These are phyloP conservation scores for Didymella sp. DNA, from an alignment of 2,329 filamentous ascomycete genomes.

Conservation along the genomic window DNA sequence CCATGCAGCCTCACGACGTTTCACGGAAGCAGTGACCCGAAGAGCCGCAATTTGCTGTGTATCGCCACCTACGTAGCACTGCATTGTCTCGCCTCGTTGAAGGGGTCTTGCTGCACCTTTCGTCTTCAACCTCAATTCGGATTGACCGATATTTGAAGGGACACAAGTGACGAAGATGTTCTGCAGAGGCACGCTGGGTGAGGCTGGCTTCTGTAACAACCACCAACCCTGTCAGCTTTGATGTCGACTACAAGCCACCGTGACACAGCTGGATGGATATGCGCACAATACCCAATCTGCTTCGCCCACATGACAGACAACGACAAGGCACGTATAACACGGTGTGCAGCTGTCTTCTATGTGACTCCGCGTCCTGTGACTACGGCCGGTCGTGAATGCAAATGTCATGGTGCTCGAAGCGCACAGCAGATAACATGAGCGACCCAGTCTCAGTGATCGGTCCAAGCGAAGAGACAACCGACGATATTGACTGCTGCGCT, in stretches of 20 bases:
- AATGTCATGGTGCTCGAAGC: neutral
- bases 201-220: neutral
- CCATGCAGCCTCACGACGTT: slow-evolving; percentile 10
- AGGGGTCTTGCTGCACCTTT: neutral
- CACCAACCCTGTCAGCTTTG: neutral
- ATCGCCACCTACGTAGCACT: slow-evolving; percentile 14
- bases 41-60: slow-evolving; percentile 13
- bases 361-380: neutral
- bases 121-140: neutral
- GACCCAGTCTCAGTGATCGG: neutral
- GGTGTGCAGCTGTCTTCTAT: too few relatives aligned
- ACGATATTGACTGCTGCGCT: neutral
- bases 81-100: slow-evolving; percentile 8
- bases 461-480: neutral
- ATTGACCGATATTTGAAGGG: neutral
- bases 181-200: neutral
- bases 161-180: neutral
- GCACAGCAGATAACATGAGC: neutral
- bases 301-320: neutral
- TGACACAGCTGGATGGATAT: neutral
- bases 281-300: neutral
- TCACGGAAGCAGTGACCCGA: slow-evolving; percentile 8
- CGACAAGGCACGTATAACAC: neutral
- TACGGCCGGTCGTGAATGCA: neutral
- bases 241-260: neutral